Evolutionary conservation across 1,139 yeast species (phyloP), one percentile per base, ranked within the genome.

Genomic region (Taphrina flavorubra): DNA sequence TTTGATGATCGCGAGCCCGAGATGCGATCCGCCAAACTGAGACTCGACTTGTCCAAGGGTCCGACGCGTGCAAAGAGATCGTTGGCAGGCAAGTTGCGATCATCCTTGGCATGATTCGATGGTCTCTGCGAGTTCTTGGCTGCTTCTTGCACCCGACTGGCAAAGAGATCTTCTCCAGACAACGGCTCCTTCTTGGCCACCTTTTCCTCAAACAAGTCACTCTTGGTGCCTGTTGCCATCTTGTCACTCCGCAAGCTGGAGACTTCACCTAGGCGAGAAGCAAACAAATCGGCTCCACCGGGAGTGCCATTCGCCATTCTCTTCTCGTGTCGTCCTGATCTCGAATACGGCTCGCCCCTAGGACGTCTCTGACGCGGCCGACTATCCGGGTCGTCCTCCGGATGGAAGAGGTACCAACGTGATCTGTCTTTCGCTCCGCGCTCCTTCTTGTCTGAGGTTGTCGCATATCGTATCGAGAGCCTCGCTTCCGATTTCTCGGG

Each of bases 341-440:
- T 58, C 20, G 53, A 44, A 31, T 58, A 58, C 5, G 62, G 62
- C 8, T 8, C 42, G 1, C 31, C 53, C 13, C 60, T 16, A 7
- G 31, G 16, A n/a, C 65, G 44, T 8, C 65, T 31, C 42, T 13
- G 39, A 13, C 63, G 39, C 18, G 55, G 55, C 7, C 39, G 18
- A 44, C 42, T 63, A 10, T 42, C 53, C 18, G 61, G 67, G 8
- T 63, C 67, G 36, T 65, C 68, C 37, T 57, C 64, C 8, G 69
- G 70, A 51, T 68, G 70, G 39, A 68, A 49, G n/a, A 68, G 61
- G 44, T 68, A 68, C 69, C 69, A 68, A 11, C 70, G 64, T 7
- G 65, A 58, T 20, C 69, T 53, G 37, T 68, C 69, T 13, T 59
- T 51, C 16, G 70, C 70, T 34, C 69, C 62, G 6, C 57, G 64